Percentiles rank a stretch among this genome's conserved stretches.
Evolutionary conservation across 1,284 basidiomycete species (phyloP).

Genomic region (Pseudozyma thailandica): DNA sequence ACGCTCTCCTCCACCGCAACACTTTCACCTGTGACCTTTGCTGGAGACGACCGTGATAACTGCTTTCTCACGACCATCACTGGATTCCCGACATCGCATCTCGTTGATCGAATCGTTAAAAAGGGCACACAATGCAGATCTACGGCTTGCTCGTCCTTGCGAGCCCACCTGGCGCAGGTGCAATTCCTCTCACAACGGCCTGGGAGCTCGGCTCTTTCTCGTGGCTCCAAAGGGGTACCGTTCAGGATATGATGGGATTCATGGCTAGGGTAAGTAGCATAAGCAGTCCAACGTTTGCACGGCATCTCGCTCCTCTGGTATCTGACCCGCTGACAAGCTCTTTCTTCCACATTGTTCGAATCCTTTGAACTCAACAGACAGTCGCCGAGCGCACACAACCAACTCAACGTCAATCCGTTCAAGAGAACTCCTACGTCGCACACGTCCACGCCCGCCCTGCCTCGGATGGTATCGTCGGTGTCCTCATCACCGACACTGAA

Average conservation of each 20-base stretch:
- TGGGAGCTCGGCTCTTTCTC: slow-evolving; percentile 90
- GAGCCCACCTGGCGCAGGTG: slow-evolving; percentile 67
- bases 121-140: slow-evolving; percentile 36
- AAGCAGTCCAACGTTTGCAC: too few relatives aligned
- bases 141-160: slow-evolving; percentile 62
- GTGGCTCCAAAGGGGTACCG: slow-evolving; percentile 83
- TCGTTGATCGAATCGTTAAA: background rate
- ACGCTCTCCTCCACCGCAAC: background rate
- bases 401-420: slow-evolving; percentile 81
- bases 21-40: too few relatives aligned
- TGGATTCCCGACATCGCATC: background rate
- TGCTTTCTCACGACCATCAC: background rate
- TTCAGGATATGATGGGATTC: slow-evolving; percentile 68
- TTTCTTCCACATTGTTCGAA: background rate
- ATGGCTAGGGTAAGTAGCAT: slow-evolving; percentile 63
- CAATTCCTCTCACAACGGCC: slow-evolving; percentile 76
- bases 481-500: slow-evolving; percentile 93
- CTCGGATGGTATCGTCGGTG: slow-evolving; percentile 73
- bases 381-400: slow-evolving; percentile 86
- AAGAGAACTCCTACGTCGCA: slow-evolving; percentile 93
- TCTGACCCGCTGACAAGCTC: background rate
- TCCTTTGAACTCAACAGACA: slow-evolving; percentile 72
- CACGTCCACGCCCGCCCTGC: slow-evolving; percentile 78
- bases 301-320: too few relatives aligned
- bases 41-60: too few relatives aligned